A percentile compares a stretch with the other conserved stretches of the same genome.
These are phyloP conservation scores for Suhomyces choctaworum DNA, from an alignment of 1,139 yeast species.

Conservation along the genomic window DNA sequence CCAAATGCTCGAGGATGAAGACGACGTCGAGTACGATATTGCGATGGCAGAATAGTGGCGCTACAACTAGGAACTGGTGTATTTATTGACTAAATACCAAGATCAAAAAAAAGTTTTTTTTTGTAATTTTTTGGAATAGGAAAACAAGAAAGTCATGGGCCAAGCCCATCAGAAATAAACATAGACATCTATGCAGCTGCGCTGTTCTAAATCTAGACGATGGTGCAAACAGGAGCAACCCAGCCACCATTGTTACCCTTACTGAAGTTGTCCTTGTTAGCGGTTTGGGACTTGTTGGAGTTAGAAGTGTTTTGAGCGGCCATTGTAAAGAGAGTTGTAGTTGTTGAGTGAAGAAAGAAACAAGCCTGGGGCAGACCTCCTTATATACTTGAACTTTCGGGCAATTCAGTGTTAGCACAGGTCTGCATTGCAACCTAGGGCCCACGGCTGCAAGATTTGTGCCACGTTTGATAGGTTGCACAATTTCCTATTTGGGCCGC, in stretches of 20 bases:
- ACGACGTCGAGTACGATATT: slow-evolving; percentile 42
- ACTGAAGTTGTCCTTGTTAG: slow-evolving; percentile 9
- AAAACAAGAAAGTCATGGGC: not conserved
- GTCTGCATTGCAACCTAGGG: no score
- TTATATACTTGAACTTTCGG: not conserved
- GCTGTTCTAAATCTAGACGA: slow-evolving; percentile 2
- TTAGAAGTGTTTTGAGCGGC: slow-evolving; percentile 8
- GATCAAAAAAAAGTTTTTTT: not conserved
- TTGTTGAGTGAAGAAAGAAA: not conserved
- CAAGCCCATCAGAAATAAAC: not conserved
- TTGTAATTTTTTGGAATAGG: not conserved
- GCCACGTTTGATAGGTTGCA: not conserved
- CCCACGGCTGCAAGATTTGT: no score
- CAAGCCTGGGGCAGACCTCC: not conserved
- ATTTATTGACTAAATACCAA: not conserved
- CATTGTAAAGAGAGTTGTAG: slow-evolving; percentile 1
- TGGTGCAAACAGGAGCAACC: slow-evolving; percentile 6
- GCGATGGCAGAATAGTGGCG: slow-evolving; percentile 19
- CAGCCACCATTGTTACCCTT: not conserved
- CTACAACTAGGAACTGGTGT: no score
- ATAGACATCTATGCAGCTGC: not conserved
- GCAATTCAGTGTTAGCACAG: no score
- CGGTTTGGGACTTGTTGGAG: slow-evolving; percentile 6
- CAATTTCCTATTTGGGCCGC: not conserved
- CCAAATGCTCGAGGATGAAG: slow-evolving; percentile 40